phyloP scores from a whole-genome alignment of 2,329 filamentous ascomycete species.

The Exserohilum turcica region DNA sequence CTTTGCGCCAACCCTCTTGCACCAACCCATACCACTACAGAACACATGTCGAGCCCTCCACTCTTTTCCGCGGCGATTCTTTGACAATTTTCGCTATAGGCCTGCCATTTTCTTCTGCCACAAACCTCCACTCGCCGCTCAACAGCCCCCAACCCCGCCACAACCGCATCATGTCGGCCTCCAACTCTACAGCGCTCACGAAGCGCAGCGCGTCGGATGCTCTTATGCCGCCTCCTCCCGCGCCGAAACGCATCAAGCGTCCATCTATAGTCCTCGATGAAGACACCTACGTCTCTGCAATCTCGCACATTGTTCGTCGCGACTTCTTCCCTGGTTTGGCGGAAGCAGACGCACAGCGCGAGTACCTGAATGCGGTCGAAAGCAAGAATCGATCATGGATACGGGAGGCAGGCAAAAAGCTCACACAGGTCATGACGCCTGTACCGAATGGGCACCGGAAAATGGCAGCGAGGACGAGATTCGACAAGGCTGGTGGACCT shows the following conservation, averaged over 20 bases:
- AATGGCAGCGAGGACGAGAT: constrained; percentile 36
- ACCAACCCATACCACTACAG: constrained; percentile 1
- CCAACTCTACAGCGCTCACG: constrained; percentile 64
- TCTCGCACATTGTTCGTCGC: constrained; percentile 92
- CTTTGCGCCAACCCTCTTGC: constrained; percentile 18
- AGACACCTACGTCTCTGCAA: constrained; percentile 85
- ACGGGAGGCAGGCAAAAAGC: constrained; percentile 69
- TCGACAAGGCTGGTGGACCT: constrained; percentile 22
- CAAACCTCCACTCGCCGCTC: neutral
- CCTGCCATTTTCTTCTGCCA: neutral
- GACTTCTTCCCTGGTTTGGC: constrained; percentile 95
- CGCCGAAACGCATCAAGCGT: constrained; percentile 86
- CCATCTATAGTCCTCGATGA: constrained; percentile 88
- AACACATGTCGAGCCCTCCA: neutral
- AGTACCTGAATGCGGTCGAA: constrained; percentile 89
- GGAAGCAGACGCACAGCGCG: constrained; percentile 84
- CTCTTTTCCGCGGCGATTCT: too few relatives aligned
- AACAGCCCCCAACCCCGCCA: neutral
- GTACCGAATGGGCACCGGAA: constrained; percentile 57
- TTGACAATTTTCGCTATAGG: neutral
- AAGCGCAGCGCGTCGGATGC: constrained; percentile 70
- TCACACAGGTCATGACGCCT: constrained; percentile 78
- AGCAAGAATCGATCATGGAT: constrained; percentile 89
- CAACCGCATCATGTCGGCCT: constrained; percentile 26
- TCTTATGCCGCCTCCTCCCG: constrained; percentile 86